Evolutionary conservation across 2,329 filamentous ascomycete species (phyloP).

Genomic region (Pleurostoma richardsiae): DNA sequence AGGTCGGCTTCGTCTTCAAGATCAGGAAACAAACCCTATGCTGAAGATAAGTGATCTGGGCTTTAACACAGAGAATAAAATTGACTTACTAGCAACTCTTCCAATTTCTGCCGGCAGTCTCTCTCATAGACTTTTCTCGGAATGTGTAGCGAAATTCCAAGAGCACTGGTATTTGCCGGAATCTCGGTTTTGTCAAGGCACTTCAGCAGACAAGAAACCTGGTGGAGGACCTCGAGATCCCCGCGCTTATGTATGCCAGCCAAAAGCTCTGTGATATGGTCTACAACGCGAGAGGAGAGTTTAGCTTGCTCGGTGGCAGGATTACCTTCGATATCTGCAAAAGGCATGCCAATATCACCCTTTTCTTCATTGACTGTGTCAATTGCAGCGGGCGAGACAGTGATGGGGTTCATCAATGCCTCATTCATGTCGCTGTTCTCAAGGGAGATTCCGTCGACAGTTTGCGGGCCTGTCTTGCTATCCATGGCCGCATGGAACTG

Average conservation of each 20-base stretch:
- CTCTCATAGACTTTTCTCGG: neutral
- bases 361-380: neutral
- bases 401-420: neutral
- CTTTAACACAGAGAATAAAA: no score
- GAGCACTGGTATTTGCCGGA: neutral
- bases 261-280: neutral
- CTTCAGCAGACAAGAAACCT: neutral
- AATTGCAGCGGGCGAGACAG: neutral
- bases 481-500: no score
- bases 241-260: neutral
- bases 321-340: neutral
- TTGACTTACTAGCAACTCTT: no score
- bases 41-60: neutral
- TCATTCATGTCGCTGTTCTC: no score
- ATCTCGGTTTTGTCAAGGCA: neutral
- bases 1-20: neutral
- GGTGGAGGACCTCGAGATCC: neutral
- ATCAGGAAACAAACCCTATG: neutral
- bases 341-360: neutral
- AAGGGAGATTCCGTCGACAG: no score
- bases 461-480: no score
- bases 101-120: neutral
- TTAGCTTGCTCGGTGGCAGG: neutral
- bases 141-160: neutral
- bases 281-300: neutral